These are phyloP conservation scores for Silene vulgaris DNA, from an alignment of 179 eudicot species.

Conservation along the genomic window DNA sequence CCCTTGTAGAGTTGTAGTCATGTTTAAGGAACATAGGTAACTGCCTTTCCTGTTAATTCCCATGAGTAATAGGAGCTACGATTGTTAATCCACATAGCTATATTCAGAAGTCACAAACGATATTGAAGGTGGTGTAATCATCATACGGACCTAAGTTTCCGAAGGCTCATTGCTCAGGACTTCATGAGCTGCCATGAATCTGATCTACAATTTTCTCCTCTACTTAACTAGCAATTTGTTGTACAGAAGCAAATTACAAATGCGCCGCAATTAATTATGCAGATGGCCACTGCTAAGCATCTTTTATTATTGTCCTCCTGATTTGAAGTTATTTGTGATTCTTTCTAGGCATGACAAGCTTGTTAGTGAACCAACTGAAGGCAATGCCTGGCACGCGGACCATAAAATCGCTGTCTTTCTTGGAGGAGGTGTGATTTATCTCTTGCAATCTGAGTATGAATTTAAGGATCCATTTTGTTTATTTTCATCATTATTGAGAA, in stretches of 20 bases:
- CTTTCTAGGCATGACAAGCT: constrained; percentile 65
- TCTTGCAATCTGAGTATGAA: constrained; percentile 20
- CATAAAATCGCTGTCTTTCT: constrained; percentile 75
- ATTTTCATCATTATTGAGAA: background rate
- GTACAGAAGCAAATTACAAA: background rate
- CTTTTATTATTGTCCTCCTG: background rate
- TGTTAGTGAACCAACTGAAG: constrained; percentile 76
- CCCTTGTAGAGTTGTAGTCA: background rate
- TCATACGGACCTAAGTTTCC: background rate
- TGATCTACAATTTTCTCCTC: background rate
- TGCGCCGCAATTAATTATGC: background rate
- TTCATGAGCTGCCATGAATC: constrained; percentile 2
- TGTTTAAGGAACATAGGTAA: background rate
- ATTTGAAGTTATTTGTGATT: constrained; percentile 9
- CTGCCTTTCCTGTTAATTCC: background rate
- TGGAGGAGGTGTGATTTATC: constrained; percentile 70
- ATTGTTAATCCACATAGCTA: background rate
- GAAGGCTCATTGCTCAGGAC: background rate
- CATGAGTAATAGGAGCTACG: background rate
- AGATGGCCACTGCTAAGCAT: background rate
- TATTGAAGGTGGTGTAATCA: background rate
- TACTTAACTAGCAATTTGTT: background rate
- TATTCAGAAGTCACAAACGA: background rate
- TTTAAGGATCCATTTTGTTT: background rate
- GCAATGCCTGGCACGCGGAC: constrained; percentile 99